phyloP scores from a whole-genome alignment of 2,329 filamentous ascomycete genomes.

The Pseudocercospora crystallina region DNA sequence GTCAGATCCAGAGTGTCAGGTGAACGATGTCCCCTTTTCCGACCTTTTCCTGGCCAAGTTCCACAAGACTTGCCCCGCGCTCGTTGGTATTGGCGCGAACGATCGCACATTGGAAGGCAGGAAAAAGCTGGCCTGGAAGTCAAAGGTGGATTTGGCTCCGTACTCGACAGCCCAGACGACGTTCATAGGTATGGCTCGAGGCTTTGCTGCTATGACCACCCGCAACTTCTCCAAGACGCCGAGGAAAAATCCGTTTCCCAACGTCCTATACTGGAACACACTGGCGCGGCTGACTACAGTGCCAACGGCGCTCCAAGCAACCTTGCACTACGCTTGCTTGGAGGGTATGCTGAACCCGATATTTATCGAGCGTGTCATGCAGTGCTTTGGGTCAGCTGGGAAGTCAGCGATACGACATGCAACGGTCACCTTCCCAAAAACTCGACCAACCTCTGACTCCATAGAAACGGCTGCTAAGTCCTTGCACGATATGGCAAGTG shows the following conservation, averaged over 20 bases:
- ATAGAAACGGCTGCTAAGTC: too few species aligned
- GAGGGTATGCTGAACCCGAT: conserved; percentile 61
- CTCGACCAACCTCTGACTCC: too few species aligned
- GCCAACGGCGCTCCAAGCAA: conserved; percentile 52
- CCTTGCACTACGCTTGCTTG: conserved; percentile 51
- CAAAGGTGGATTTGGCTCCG: neutral
- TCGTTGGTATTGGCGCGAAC: conserved; percentile 65
- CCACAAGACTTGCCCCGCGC: conserved; percentile 73
- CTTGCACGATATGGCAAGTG: too few species aligned
- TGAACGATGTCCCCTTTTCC: conserved; percentile 69
- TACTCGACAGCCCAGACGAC: conserved; percentile 6
- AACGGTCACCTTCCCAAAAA: conserved; percentile 17
- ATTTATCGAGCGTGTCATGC: conserved; percentile 68
- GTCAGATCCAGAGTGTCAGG: conserved; percentile 58
- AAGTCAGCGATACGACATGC: conserved; percentile 62
- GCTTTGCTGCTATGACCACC: conserved; percentile 78
- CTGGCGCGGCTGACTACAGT: conserved; percentile 76
- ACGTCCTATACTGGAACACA: conserved; percentile 77
- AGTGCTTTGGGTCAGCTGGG: conserved; percentile 69
- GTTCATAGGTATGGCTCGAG: conserved; percentile 37
- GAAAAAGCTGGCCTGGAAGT: conserved; percentile 68
- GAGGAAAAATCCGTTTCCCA: conserved; percentile 72
- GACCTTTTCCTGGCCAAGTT: conserved; percentile 88
- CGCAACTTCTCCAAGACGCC: conserved; percentile 74
- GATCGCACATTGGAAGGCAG: conserved; percentile 71